A percentile compares a stretch with the other conserved stretches of the same genome.
These are phyloP conservation scores for Leishmania aethiopica DNA, from an alignment of 208 protist species.

Conservation along the genomic window DNA sequence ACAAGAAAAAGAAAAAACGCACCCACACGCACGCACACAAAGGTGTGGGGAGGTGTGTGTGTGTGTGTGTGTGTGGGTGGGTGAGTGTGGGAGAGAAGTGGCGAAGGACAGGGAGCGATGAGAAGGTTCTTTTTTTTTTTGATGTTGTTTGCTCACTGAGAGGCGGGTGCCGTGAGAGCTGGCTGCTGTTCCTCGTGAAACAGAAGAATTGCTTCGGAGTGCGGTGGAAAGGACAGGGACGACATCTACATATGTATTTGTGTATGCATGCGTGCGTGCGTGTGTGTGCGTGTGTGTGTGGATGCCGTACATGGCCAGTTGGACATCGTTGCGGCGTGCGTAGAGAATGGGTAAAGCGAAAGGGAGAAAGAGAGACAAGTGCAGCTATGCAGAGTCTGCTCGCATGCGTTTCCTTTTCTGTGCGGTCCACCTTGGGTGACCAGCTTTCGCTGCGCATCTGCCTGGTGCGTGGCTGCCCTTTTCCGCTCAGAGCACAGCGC, in stretches of 20 bases:
- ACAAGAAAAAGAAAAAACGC: neutral
- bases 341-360: neutral
- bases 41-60: too few relatives aligned
- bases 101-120: neutral
- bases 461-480: neutral
- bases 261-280: conserved; percentile 1
- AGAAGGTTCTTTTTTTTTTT: neutral
- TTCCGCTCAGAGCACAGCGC: neutral
- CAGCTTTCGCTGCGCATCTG: neutral
- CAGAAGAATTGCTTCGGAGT: neutral
- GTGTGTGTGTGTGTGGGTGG: too few relatives aligned
- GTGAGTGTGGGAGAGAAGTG: neutral
- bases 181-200: neutral
- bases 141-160: too few relatives aligned
- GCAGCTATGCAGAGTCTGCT: neutral
- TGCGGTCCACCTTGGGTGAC: neutral
- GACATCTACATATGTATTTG: neutral
- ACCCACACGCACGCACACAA: too few relatives aligned
- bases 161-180: too few relatives aligned
- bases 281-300: conserved; percentile 9
- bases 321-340: neutral
- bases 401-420: neutral
- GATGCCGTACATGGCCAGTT: neutral
- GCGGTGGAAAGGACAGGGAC: neutral
- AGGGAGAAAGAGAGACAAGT: conserved; percentile 3